Evolutionary conservation across 805 yeast genomes (phyloP).

Genomic region (Metschnikowia aberdeeniae): DNA sequence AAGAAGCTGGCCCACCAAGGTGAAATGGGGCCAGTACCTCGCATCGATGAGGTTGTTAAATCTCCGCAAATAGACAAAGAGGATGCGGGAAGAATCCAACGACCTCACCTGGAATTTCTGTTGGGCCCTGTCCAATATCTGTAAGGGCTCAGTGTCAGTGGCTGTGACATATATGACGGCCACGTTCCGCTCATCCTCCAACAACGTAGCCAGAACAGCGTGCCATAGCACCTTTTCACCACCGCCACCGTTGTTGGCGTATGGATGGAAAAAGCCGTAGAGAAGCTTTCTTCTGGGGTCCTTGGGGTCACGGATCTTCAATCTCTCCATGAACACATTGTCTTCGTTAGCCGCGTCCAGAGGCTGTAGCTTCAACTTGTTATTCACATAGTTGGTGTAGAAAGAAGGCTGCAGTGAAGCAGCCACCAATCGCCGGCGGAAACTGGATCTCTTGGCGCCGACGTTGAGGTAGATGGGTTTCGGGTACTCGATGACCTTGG

Average conservation of each 20-base stretch:
- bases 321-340: conserved; percentile 21
- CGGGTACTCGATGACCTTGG: conserved; percentile 27
- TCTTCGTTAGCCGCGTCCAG: conserved; percentile 23
- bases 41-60: conserved; percentile 62
- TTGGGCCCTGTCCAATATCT: conserved; percentile 49
- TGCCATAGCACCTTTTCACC: conserved; percentile 98
- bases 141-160: conserved; percentile 41
- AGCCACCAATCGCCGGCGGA: conserved; percentile 32
- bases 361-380: conserved; percentile 32
- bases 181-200: conserved; percentile 44
- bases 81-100: conserved; percentile 50
- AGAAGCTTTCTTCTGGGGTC: conserved; percentile 43
- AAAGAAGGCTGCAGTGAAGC: conserved; percentile 35
- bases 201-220: conserved; percentile 71
- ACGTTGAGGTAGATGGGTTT: conserved; percentile 34
- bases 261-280: conserved; percentile 92
- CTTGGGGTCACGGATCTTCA: conserved; percentile 29
- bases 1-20: conserved; percentile 81
- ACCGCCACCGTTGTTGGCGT: conserved; percentile 95
- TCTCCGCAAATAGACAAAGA: conserved; percentile 55
- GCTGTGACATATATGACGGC: conserved; percentile 75
- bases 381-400: conserved; percentile 36
- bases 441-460: conserved; percentile 37
- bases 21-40: conserved; percentile 69
- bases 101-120: conserved; percentile 50